Evolutionary conservation across 768 basidiomycete species (phyloP).

Genomic region (Favolaschia claudopus): DNA sequence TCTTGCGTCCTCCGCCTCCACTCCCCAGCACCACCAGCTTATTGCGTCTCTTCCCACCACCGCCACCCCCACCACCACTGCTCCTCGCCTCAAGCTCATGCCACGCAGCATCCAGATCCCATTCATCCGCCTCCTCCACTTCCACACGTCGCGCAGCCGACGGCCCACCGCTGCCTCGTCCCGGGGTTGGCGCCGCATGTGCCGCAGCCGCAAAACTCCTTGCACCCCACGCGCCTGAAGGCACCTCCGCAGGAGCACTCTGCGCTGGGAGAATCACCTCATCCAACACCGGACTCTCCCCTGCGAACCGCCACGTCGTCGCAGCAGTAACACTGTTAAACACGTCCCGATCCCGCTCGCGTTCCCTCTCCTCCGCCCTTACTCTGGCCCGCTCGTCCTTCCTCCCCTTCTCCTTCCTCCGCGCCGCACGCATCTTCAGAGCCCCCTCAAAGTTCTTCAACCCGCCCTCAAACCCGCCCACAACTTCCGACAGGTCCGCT

Average conservation of each 20-base stretch:
- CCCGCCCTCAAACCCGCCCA: conserved; percentile 66
- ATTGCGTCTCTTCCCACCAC: conserved; percentile 66
- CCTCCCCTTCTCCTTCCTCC: conserved; percentile 81
- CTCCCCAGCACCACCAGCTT: conserved; percentile 79
- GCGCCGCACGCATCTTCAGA: conserved; percentile 74
- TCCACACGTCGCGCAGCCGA: conserved; percentile 39
- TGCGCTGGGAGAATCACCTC: conserved; percentile 33
- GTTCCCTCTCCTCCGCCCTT: conserved; percentile 78
- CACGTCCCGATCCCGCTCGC: conserved; percentile 57
- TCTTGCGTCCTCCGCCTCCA: conserved; percentile 61
- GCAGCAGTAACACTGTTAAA: conserved; percentile 28
- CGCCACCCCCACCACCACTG: conserved; percentile 45
- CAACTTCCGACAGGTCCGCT: conserved; percentile 80
- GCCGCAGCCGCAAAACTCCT: conserved; percentile 85
- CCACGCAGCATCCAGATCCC: conserved; percentile 83
- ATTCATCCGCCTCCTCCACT: conserved; percentile 65
- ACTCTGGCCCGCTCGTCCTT: conserved; percentile 88
- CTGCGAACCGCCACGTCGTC: conserved; percentile 27
- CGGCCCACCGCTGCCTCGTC: conserved; percentile 33
- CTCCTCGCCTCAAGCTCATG: conserved; percentile 76
- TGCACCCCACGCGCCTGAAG: conserved; percentile 75
- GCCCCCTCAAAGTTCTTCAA: conserved; percentile 86
- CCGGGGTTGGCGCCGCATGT: conserved; percentile 52
- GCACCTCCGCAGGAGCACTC: conserved; percentile 22
- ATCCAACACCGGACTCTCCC: conserved; percentile 35